Evolutionary conservation across 2,329 filamentous ascomycete genomes (phyloP).

Genomic region (Sphaerulina populicola): DNA sequence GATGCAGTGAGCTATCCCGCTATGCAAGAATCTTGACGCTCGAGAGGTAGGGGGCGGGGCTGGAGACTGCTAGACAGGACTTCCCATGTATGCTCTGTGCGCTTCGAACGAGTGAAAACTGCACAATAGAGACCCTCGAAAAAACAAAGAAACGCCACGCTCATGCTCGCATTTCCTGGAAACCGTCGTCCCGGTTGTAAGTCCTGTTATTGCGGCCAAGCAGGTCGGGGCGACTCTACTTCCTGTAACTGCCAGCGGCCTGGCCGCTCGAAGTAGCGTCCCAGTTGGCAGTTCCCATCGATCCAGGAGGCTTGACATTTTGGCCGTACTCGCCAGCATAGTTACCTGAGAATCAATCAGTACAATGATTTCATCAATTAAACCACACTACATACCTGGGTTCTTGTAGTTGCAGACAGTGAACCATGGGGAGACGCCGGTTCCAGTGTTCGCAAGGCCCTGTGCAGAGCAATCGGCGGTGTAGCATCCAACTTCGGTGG

Average conservation of each 20-base stretch:
- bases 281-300: constrained; percentile 33
- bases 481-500: constrained; percentile 56
- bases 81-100: constrained; percentile 13
- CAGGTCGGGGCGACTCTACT: neutral
- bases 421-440: constrained; percentile 50
- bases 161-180: constrained; percentile 20
- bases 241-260: neutral
- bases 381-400: constrained; percentile 50
- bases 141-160: constrained; percentile 14
- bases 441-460: constrained; percentile 36
- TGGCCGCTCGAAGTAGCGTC: constrained; percentile 12
- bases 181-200: constrained; percentile 17
- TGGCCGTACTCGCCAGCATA: constrained; percentile 45
- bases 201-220: constrained; percentile 15
- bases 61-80: constrained; percentile 9
- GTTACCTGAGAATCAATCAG: constrained; percentile 42
- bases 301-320: constrained; percentile 44
- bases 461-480: constrained; percentile 40
- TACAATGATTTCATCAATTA: neutral
- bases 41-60: neutral
- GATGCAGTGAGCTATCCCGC: constrained; percentile 11
- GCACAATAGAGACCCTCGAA: constrained; percentile 13
- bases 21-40: constrained; percentile 8
- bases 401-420: constrained; percentile 84
- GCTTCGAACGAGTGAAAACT: constrained; percentile 11